Evolutionary conservation across 352 stramenopile genomes (phyloP), one percentile per base, ranked within the genome.

Genomic region (Pythium diclinum): DNA sequence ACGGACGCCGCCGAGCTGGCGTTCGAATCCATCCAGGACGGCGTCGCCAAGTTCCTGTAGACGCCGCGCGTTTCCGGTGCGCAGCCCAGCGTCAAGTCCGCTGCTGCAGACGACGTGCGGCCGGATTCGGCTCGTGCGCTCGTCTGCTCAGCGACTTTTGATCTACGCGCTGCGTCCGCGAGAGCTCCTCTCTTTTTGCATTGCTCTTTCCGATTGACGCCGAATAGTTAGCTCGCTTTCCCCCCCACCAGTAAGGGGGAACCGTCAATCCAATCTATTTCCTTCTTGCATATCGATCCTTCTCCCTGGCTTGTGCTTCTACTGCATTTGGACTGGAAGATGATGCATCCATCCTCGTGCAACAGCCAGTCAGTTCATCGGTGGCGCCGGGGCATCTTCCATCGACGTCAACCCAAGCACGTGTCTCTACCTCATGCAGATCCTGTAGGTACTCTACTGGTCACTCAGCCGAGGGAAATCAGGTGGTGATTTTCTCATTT

Each of bases 1-100:
- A 97, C 91, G 34, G 91, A 97, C 65, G 76, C 83, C n/a, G 91
- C 88, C 53, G 91, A 97, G 76, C 74, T 97, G 34, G 76, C 84
- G 33, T 71, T 78, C 48, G 88, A 96, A 74, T 77, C 74, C 28
- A 92, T 95, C 59, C 73, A 91, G 59, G 84, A 92, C 59, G 81
- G 83, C 58, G 83, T 95, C 42, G 58, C 85, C 80, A 95, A 95
- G 80, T 94, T 92, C 81, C 81, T 94, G 79, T 94, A 94, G 83
- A 91, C 51, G 47, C 53, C 44, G 25, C 23, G 21, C 7, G 21
- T 48, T 48, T 16, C 51, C 16, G 17, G 51, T 16, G 16, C 51
- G 42, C 19, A 25, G 42, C 42, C 17, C 1, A 28, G 4, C 6
- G 19, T 25, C 7, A 25, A 49, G 42, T 16, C n/a, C n/a, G n/a